A percentile compares a stretch with the other conserved stretches of the same genome.
These are phyloP conservation scores for Colletotrichum liaoningense DNA, from an alignment of 2,329 filamentous ascomycete genomes.

Conservation along the genomic window DNA sequence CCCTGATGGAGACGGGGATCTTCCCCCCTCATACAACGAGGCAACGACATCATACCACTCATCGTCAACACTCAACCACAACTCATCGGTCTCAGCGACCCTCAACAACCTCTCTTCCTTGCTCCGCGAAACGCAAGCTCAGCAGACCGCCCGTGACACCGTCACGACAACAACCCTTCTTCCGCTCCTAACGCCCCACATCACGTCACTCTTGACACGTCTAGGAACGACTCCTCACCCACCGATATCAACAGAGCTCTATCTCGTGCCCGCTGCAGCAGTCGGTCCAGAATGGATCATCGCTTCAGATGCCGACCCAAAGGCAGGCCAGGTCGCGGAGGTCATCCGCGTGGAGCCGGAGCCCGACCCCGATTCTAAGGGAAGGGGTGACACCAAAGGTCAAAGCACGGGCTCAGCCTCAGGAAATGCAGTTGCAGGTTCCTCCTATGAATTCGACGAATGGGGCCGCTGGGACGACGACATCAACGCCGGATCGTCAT, in stretches of 20 bases:
- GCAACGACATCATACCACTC: constrained; percentile 30
- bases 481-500: not conserved
- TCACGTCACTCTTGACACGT: constrained; percentile 55
- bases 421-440: not conserved
- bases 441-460: constrained; percentile 51
- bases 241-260: constrained; percentile 53
- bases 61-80: constrained; percentile 44
- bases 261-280: constrained; percentile 56
- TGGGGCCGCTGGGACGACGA: constrained; percentile 53
- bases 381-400: not conserved
- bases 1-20: constrained; percentile 32
- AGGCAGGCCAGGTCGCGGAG: constrained; percentile 44
- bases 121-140: constrained; percentile 49
- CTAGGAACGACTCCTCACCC: constrained; percentile 47
- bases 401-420: constrained; percentile 20
- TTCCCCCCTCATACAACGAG: constrained; percentile 28
- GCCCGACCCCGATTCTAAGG: not conserved
- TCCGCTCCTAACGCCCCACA: constrained; percentile 51
- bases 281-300: constrained; percentile 51
- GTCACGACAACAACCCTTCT: constrained; percentile 42
- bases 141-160: constrained; percentile 51
- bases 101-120: constrained; percentile 49
- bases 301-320: constrained; percentile 45
- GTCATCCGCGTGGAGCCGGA: constrained; percentile 45
- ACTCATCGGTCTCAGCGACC: constrained; percentile 36